A percentile compares a stretch with the other conserved stretches of the same genome.
phyloP scores from a whole-genome alignment of 192 early-diverging fungal genomes.

The Spizellomyces punctatus region DNA sequence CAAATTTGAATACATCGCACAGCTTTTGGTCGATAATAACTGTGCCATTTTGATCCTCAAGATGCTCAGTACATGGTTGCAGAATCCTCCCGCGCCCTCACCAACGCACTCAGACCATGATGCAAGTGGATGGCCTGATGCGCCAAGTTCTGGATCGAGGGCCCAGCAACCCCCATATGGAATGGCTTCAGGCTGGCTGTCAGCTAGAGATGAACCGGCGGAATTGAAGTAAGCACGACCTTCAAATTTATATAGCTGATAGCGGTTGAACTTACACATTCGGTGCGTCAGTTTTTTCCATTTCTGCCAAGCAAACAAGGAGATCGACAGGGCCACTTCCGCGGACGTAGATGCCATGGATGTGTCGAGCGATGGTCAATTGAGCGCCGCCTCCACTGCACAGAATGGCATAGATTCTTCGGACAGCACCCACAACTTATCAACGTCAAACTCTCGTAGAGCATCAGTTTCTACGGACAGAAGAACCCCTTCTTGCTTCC shows the following conservation, averaged over 20 bases:
- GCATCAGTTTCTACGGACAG: background rate
- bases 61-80: slow-evolving; percentile 74
- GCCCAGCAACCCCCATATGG: background rate
- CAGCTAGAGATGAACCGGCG: slow-evolving; percentile 34
- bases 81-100: slow-evolving; percentile 44
- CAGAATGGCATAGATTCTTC: background rate
- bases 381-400: background rate
- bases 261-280: background rate
- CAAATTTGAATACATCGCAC: slow-evolving; percentile 77
- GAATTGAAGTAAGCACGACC: slow-evolving; percentile 39
- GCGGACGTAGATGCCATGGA: too few relatives aligned
- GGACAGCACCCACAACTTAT: background rate
- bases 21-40: slow-evolving; percentile 80
- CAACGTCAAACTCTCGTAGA: background rate
- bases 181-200: slow-evolving; percentile 43
- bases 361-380: too few relatives aligned
- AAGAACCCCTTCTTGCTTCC: slow-evolving; percentile 10
- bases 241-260: background rate
- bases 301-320: slow-evolving; percentile 20
- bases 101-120: background rate
- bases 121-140: background rate
- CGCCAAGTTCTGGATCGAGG: background rate
- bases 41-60: slow-evolving; percentile 81
- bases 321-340: background rate
- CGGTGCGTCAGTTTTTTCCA: slow-evolving; percentile 27